phyloP scores from a whole-genome alignment of 768 basidiomycete genomes.

The Dacryopinax primogenitus region DNA sequence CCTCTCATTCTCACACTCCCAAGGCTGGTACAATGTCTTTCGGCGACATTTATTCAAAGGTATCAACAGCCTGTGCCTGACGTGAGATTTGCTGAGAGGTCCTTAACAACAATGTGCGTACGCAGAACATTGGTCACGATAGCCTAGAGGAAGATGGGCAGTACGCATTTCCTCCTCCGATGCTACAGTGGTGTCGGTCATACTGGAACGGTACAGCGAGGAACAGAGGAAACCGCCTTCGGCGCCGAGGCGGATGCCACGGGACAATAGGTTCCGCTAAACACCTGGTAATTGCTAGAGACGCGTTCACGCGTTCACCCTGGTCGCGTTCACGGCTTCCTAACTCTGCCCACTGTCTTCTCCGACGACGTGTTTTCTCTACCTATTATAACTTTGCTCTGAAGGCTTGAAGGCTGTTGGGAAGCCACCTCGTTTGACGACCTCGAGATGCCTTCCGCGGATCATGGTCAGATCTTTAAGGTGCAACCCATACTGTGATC shows the following conservation, averaged over 20 bases:
- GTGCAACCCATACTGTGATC: not conserved
- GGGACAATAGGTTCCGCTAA: not conserved
- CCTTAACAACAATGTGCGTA: conserved; percentile 32
- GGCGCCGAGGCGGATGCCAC: not conserved
- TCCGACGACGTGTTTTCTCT: not conserved
- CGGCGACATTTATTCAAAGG: conserved; percentile 80
- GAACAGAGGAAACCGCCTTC: no score
- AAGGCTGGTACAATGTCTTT: conserved; percentile 66
- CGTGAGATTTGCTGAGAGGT: conserved; percentile 12
- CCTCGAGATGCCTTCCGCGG: not conserved
- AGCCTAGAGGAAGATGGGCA: conserved; percentile 59
- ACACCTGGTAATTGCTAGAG: not conserved
- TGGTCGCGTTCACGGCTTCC: not conserved
- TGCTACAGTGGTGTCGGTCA: conserved; percentile 65
- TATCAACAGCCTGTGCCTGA: conserved; percentile 53
- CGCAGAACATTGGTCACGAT: conserved; percentile 88
- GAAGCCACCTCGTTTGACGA: no score
- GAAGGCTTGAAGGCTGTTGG: no score
- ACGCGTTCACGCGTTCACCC: conserved; percentile 1
- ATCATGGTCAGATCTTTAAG: conserved; percentile 7
- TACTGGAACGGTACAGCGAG: conserved; percentile 20
- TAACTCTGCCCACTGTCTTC: not conserved
- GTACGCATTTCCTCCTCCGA: conserved; percentile 73
- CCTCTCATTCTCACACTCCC: conserved; percentile 90
- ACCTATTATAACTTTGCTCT: not conserved